Conservation (phyloP, 2,329 filamentous ascomycete genomes). For the Exophiala sideris region DNA sequence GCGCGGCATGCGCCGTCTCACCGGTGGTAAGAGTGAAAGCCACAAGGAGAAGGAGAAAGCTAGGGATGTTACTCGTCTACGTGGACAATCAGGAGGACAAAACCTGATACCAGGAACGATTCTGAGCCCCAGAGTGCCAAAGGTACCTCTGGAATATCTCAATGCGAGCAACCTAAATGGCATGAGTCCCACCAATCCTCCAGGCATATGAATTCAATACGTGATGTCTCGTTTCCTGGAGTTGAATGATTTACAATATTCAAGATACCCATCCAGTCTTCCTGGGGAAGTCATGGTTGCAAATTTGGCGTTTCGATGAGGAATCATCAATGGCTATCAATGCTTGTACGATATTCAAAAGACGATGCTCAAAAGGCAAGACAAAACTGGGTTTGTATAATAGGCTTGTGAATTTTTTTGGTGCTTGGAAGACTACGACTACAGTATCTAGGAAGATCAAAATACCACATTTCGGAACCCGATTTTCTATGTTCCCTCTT, state of each 20-base stretch:
- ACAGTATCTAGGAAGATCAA: too few relatives aligned
- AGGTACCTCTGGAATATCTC: constrained; percentile 48
- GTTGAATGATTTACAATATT: constrained; percentile 5
- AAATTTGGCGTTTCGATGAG: constrained; percentile 9
- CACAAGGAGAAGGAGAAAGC: constrained; percentile 47
- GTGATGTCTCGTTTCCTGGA: constrained; percentile 1
- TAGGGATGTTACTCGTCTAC: constrained; percentile 42
- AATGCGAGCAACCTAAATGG: constrained; percentile 27
- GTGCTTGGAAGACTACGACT: not conserved
- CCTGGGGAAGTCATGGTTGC: constrained; percentile 4
- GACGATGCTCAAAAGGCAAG: constrained; percentile 9
- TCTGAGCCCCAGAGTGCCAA: constrained; percentile 43
- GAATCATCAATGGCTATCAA: constrained; percentile 1
- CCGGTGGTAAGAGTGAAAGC: constrained; percentile 41
- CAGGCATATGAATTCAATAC: constrained; percentile 12
- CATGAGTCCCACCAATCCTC: constrained; percentile 19
- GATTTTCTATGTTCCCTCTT: not conserved
- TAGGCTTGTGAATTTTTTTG: constrained; percentile 4
- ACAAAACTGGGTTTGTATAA: constrained; percentile 15
- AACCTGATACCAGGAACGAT: constrained; percentile 22
- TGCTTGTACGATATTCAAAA: constrained; percentile 14
- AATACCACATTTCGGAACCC: not conserved
- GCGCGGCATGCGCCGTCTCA: constrained; percentile 47
- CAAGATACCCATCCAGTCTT: constrained; percentile 14
- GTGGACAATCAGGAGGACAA: constrained; percentile 31